phyloP scores from a whole-genome alignment of 2,329 filamentous ascomycete species.

The Bipolaris cookei region DNA sequence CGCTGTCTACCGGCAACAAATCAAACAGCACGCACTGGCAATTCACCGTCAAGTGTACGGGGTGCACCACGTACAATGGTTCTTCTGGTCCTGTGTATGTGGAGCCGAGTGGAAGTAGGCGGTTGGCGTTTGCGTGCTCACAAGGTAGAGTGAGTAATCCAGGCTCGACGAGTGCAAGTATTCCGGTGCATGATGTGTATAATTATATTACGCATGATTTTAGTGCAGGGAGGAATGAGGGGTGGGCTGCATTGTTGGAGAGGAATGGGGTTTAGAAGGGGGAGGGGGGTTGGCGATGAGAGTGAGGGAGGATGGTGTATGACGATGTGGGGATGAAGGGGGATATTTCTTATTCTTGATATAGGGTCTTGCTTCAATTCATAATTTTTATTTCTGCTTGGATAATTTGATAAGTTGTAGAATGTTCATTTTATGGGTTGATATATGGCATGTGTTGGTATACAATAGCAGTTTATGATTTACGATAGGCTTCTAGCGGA shows the following conservation, averaged over 20 bases:
- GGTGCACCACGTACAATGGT: conserved; percentile 37
- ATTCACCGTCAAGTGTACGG: conserved; percentile 39
- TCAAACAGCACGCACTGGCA: conserved; percentile 43
- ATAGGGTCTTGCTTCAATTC: no score
- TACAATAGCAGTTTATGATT: no score
- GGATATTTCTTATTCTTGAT: no score
- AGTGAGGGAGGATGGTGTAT: not conserved
- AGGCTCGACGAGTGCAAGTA: conserved; percentile 26
- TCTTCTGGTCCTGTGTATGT: conserved; percentile 23
- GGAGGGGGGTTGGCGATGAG: no score
- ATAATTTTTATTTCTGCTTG: no score
- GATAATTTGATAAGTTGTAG: no score
- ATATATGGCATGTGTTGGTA: no score
- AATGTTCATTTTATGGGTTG: no score
- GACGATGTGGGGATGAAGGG: not conserved
- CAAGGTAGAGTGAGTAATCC: conserved; percentile 29
- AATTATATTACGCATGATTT: conserved; percentile 44
- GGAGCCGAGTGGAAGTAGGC: conserved; percentile 27
- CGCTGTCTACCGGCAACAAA: conserved; percentile 35
- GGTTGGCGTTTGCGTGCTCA: conserved; percentile 36
- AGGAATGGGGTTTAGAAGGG: conserved; percentile 28
- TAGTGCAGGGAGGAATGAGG: conserved; percentile 29
- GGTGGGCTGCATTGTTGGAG: conserved; percentile 32
- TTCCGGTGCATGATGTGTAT: conserved; percentile 37
- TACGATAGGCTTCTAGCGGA: no score